These are phyloP conservation scores for Paralagenidium karlingii DNA, from an alignment of 352 stramenopile species.

Conservation along the genomic window DNA sequence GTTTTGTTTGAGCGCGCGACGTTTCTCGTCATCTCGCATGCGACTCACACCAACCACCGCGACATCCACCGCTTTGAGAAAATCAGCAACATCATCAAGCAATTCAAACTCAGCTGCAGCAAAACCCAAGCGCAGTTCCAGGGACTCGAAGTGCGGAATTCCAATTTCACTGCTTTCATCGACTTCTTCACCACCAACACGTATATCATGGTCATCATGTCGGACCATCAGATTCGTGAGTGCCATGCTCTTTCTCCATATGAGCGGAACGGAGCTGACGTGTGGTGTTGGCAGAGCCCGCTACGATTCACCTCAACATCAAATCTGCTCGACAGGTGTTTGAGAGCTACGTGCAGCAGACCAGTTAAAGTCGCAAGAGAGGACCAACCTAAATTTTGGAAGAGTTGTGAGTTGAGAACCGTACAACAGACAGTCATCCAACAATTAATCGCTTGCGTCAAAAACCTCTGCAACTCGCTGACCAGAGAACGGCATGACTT, in stretches of 20 bases:
- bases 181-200: conserved; percentile 98
- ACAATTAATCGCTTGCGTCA: too few species aligned
- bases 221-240: conserved; percentile 79
- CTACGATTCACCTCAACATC: conserved; percentile 96
- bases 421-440: too few species aligned
- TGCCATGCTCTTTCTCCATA: conserved; percentile 8
- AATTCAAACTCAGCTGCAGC: conserved; percentile 99
- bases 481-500: too few species aligned
- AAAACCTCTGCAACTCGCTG: too few species aligned
- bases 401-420: too few species aligned
- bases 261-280: too few species aligned
- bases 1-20: conserved; percentile 98
- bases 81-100: conserved; percentile 99
- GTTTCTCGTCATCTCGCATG: conserved; percentile 98
- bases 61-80: conserved; percentile 99
- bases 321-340: conserved; percentile 92
- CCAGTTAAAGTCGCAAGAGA: conserved; percentile 22
- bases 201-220: conserved; percentile 99
- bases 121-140: conserved; percentile 98
- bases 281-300: conserved; percentile 50
- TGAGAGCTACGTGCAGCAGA: conserved; percentile 93
- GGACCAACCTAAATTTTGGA: neutral
- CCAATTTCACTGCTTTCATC: conserved; percentile 98
- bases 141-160: conserved; percentile 93
- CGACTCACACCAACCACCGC: conserved; percentile 83